Conservation (phyloP, 1,284 basidiomycete genomes). For the Ustilago curta region DNA sequence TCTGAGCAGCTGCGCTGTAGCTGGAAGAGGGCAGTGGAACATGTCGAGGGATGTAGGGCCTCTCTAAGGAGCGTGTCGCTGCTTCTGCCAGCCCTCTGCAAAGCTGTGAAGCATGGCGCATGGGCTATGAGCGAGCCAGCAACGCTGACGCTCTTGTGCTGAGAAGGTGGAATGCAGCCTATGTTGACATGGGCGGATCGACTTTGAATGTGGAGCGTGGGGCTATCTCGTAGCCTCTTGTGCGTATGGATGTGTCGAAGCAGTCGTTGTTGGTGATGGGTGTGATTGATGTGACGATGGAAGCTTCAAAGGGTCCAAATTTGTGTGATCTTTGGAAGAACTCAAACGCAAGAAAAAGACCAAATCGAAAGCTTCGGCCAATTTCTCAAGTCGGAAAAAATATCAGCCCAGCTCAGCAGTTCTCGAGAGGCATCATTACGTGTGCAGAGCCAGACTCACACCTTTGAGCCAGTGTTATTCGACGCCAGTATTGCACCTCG, state of each 20-base stretch:
- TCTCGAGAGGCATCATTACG: conserved; percentile 14
- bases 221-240: too few species aligned
- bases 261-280: not conserved
- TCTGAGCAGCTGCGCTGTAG: conserved; percentile 16
- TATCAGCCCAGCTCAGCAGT: conserved; percentile 24
- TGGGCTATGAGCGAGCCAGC: conserved; percentile 11
- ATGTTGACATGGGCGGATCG: conserved; percentile 10
- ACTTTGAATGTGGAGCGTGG: not conserved
- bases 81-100: conserved; percentile 42
- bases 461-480: not conserved
- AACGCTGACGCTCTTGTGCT: conserved; percentile 4
- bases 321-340: conserved; percentile 24
- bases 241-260: not conserved
- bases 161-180: not conserved
- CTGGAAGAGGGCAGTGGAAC: conserved; percentile 42
- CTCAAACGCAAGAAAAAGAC: conserved; percentile 1
- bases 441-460: conserved; percentile 7
- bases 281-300: not conserved
- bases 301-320: conserved; percentile 17
- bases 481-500: too few species aligned
- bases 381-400: conserved; percentile 6
- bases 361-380: conserved; percentile 20
- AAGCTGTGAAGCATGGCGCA: conserved; percentile 44
- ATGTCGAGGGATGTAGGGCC: conserved; percentile 38
- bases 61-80: conserved; percentile 27